These are phyloP conservation scores for Calonectria pseudoreteaudii DNA, from an alignment of 2,329 filamentous ascomycete genomes.

Conservation along the genomic window DNA sequence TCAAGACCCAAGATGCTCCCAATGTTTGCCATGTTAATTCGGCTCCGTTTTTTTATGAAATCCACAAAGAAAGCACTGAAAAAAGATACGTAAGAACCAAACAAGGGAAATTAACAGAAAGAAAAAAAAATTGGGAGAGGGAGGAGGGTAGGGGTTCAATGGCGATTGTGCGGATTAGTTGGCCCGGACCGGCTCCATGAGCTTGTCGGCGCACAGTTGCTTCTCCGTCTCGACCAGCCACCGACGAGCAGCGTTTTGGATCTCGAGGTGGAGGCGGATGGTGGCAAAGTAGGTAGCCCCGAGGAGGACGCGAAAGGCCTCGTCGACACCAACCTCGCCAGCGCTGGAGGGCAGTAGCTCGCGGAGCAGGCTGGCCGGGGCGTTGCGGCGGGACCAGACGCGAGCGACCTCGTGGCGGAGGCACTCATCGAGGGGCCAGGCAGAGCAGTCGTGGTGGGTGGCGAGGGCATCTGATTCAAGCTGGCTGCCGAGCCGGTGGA, in stretches of 20 bases:
- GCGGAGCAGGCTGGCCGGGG: background rate
- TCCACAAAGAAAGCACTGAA: background rate
- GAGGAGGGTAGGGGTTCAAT: background rate
- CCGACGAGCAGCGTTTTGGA: constrained; percentile 4
- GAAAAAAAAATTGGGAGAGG: background rate
- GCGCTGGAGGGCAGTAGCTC: background rate
- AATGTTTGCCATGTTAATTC: background rate
- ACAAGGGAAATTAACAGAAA: background rate
- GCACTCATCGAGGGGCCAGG: constrained; percentile 19
- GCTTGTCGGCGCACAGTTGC: background rate
- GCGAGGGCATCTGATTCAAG: constrained; percentile 17
- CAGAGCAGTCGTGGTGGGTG: background rate
- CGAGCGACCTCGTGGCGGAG: constrained; percentile 16
- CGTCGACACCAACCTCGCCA: background rate
- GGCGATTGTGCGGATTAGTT: background rate
- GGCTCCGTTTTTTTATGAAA: background rate
- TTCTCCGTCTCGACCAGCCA: constrained; percentile 11
- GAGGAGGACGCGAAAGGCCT: constrained; percentile 12
- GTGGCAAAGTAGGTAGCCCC: constrained; percentile 10
- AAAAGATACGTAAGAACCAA: background rate
- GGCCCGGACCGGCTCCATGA: background rate
- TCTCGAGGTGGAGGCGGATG: constrained; percentile 8
- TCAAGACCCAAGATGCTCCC: background rate
- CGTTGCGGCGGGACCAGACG: constrained; percentile 18
- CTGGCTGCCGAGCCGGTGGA: constrained; percentile 13